Evolutionary conservation across 805 yeast genomes (phyloP).

Genomic region (Starmerella apis): DNA sequence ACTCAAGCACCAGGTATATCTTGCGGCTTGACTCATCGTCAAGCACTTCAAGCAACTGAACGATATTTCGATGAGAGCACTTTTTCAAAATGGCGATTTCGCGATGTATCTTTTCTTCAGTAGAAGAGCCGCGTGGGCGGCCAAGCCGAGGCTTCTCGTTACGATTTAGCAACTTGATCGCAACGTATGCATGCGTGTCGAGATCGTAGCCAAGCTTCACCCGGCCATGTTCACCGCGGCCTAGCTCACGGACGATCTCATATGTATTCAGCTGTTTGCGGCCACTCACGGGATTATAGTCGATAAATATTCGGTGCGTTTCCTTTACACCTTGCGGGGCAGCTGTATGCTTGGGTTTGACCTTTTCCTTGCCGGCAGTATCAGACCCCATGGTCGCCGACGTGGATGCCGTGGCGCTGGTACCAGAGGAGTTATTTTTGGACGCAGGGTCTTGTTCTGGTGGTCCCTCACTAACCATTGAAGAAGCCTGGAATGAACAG

Average conservation of each 20-base stretch:
- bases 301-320: slow-evolving; percentile 66
- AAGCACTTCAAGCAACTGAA: slow-evolving; percentile 69
- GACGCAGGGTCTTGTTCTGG: background rate
- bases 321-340: slow-evolving; percentile 52
- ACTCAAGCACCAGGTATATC: slow-evolving; percentile 82
- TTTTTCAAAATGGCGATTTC: slow-evolving; percentile 92
- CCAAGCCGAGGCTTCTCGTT: slow-evolving; percentile 48
- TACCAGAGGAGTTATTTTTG: background rate
- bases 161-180: slow-evolving; percentile 85
- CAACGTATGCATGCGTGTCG: slow-evolving; percentile 52
- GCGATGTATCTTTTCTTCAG: slow-evolving; percentile 64
- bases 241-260: slow-evolving; percentile 77
- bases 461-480: slow-evolving; percentile 3
- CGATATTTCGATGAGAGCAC: slow-evolving; percentile 88
- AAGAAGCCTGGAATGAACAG: background rate
- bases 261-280: slow-evolving; percentile 78
- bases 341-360: background rate
- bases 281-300: slow-evolving; percentile 68
- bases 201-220: slow-evolving; percentile 81
- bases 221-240: slow-evolving; percentile 98
- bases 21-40: slow-evolving; percentile 78
- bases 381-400: background rate
- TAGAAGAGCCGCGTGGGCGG: slow-evolving; percentile 36
- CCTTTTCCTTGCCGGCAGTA: background rate
- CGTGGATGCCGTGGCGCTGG: slow-evolving; percentile 2